Evolutionary conservation across 2,329 filamentous ascomycete species (phyloP).

Genomic region (Fusarium siculi): DNA sequence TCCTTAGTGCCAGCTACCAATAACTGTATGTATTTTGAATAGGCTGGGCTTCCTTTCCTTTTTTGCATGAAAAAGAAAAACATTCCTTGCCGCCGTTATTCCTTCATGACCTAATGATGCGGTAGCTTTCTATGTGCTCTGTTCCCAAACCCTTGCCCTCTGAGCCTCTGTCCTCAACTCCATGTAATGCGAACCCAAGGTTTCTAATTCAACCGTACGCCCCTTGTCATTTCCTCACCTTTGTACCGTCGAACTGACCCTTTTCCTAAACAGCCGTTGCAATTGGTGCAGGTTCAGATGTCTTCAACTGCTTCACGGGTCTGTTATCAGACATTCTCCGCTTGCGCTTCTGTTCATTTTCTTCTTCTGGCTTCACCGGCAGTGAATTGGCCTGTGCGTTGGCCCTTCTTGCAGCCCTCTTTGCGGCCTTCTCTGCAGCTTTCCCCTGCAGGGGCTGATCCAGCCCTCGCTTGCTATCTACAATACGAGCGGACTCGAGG

Average conservation of each 20-base stretch:
- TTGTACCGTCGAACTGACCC: background rate
- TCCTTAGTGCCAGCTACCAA: constrained; percentile 22
- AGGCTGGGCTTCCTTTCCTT: constrained; percentile 1
- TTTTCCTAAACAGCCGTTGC: constrained; percentile 25
- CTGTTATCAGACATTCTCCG: constrained; percentile 52
- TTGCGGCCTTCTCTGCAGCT: constrained; percentile 50
- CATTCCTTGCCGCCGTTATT: background rate
- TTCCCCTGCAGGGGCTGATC: constrained; percentile 58
- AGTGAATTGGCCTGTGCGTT: constrained; percentile 60
- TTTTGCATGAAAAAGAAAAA: background rate
- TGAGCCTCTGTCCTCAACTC: constrained; percentile 32
- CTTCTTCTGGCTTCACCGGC: constrained; percentile 53
- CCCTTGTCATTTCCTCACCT: background rate
- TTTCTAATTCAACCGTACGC: constrained; percentile 14
- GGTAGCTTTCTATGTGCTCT: background rate
- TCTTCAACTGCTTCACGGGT: constrained; percentile 31
- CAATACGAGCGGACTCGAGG: constrained; percentile 68
- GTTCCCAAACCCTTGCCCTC: constrained; percentile 1
- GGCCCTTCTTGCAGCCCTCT: constrained; percentile 47
- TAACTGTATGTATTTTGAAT: constrained; percentile 35
- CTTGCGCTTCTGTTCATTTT: constrained; percentile 47
- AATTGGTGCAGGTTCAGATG: constrained; percentile 39
- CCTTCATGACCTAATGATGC: background rate
- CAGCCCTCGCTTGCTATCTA: constrained; percentile 73
- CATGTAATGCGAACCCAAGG: constrained; percentile 29